These are phyloP conservation scores for Neophaeococcomyces mojaviensis DNA, from an alignment of 2,329 filamentous ascomycete genomes.

Conservation along the genomic window DNA sequence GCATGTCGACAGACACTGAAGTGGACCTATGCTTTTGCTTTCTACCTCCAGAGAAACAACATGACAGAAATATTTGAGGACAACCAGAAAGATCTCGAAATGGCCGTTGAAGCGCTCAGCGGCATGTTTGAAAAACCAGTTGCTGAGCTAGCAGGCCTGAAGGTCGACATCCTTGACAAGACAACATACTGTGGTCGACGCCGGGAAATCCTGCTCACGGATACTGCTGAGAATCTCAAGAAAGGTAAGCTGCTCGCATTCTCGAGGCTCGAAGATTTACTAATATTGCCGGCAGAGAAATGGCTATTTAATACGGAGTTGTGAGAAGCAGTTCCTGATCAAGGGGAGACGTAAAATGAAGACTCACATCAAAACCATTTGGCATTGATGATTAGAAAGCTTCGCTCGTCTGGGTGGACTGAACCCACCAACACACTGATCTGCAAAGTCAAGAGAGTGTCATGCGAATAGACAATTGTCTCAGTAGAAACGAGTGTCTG, in stretches of 20 bases:
- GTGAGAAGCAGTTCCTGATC: slow-evolving; percentile 2
- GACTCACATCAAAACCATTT: no score
- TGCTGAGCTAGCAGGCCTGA: slow-evolving; percentile 73
- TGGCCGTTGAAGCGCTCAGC: slow-evolving; percentile 93
- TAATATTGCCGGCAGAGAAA: slow-evolving; percentile 28
- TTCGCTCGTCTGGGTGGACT: no score
- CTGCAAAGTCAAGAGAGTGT: no score
- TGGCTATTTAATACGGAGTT: slow-evolving; percentile 36
- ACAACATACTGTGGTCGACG: slow-evolving; percentile 94
- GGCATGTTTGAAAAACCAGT: slow-evolving; percentile 99
- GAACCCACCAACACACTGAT: no score
- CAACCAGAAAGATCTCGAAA: slow-evolving; percentile 95
- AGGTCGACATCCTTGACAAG: slow-evolving; percentile 98
- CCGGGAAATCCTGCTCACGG: slow-evolving; percentile 78
- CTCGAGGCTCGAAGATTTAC: not conserved
- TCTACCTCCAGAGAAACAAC: slow-evolving; percentile 93
- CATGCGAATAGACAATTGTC: no score
- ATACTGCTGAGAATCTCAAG: slow-evolving; percentile 87
- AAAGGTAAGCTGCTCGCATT: slow-evolving; percentile 54
- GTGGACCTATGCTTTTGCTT: slow-evolving; percentile 98
- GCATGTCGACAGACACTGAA: slow-evolving; percentile 97
- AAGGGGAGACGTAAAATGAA: no score
- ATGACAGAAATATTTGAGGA: slow-evolving; percentile 96
- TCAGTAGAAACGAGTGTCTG: no score
- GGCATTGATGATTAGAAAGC: no score